These are phyloP conservation scores for Prunus mongolica DNA, from an alignment of 306 rosid species.

Conservation along the genomic window DNA sequence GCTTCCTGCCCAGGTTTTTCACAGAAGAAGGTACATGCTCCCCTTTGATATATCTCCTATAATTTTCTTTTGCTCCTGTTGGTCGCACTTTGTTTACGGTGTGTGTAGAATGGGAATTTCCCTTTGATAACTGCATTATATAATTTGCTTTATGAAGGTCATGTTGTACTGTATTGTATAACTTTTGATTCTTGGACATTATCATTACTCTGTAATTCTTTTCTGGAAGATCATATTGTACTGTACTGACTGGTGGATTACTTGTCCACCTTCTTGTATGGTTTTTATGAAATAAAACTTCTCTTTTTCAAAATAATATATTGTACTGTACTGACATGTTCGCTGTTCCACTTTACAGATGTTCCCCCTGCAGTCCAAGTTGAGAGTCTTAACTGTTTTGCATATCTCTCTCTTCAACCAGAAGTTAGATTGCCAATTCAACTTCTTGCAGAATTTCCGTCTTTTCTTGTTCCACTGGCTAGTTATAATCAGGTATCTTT, in stretches of 20 bases:
- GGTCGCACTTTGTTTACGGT: background rate
- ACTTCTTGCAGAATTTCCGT: slow-evolving; percentile 69
- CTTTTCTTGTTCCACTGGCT: slow-evolving; percentile 77
- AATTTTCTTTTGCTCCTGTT: background rate
- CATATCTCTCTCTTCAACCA: slow-evolving; percentile 54
- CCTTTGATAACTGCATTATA: too few species aligned
- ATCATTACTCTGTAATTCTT: background rate
- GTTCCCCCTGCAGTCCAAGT: slow-evolving; percentile 73
- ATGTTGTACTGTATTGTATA: too few species aligned
- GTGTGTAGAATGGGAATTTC: too few species aligned
- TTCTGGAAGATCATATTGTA: background rate
- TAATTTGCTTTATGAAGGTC: too few species aligned
- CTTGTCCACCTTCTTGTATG: too few species aligned
- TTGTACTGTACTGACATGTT: slow-evolving; percentile 4
- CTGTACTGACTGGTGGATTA: too few species aligned
- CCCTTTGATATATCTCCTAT: slow-evolving; percentile 14
- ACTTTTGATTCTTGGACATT: background rate
- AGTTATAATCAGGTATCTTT: slow-evolving; percentile 51
- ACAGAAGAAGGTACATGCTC: slow-evolving; percentile 67
- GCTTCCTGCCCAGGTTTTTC: slow-evolving; percentile 59
- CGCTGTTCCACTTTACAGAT: slow-evolving; percentile 43
- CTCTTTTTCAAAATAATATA: too few species aligned
- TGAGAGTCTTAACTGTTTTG: slow-evolving; percentile 77
- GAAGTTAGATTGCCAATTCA: slow-evolving; percentile 55
- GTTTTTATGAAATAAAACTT: too few species aligned